Evolutionary conservation across 2,329 filamentous ascomycete genomes (phyloP), one percentile per base, ranked within the genome.

Genomic region (Talaromyces rugulosus): DNA sequence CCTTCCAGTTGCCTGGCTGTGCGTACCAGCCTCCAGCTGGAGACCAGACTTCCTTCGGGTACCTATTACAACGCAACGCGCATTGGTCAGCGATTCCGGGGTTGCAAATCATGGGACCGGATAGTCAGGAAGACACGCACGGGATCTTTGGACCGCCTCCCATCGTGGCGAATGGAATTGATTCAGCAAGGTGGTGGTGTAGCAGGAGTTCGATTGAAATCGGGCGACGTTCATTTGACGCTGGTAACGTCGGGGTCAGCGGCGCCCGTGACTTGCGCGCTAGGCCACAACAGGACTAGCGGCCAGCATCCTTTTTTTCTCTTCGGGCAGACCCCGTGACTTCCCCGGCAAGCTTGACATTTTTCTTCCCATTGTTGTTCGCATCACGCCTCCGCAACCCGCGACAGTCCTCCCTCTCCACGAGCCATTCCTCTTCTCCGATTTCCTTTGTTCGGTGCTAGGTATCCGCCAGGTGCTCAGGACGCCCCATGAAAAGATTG

Each of bases 31-130:
- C 95, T 85, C 95, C 95, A 67, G 94, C 84, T 65, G 95, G 95
- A 74, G 95, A 98, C 95, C 95, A 99, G 85, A 99, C 92, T 84
- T 99, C 94, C 85, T 96, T 97, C 78, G 92, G 93, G 81, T 96
- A 96, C 74, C 92, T 96, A 71, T 59, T 1, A 23, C 23, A 23
- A 23, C 23, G 23, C 11, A 62, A 53, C 59, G 59, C 53, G 44
- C 44, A 27, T 61, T 52, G 55, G 67, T 75, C 59, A 75, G 72
- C 59, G 56, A 40, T 40, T 40, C 58, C 18, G n/a, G 27, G 1
- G 4, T 53, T 53, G 50, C 2, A 31, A 23, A 16, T 5, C 14
- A 27, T 31, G 1, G 23, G 12, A 30, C 3, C 12, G 72, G 85
- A 77, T 77, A 28, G 36, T 11, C 54, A 42, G 40, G 36, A 78